Conservation (phyloP, 306 rosid species). For the Glycyrrhiza uralensis region DNA sequence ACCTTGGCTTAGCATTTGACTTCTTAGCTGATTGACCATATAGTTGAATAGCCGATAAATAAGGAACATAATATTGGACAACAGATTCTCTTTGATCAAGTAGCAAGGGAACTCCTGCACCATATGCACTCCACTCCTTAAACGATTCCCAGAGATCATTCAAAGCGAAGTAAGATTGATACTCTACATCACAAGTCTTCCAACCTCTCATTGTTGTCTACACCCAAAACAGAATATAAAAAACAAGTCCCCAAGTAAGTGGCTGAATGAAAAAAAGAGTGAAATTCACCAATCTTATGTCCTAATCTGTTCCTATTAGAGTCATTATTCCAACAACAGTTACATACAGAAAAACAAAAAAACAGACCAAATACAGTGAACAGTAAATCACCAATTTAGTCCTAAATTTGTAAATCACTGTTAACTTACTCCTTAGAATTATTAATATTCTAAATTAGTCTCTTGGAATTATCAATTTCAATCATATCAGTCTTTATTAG, state of each 20-base stretch:
- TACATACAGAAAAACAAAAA: not conserved
- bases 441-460: too few relatives aligned
- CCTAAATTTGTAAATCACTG: too few relatives aligned
- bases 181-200: slow-evolving; percentile 75
- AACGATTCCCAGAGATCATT: slow-evolving; percentile 90
- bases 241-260: slow-evolving; percentile 10
- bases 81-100: slow-evolving; percentile 72
- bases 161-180: slow-evolving; percentile 64
- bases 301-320: not conserved
- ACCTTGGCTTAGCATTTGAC: slow-evolving; percentile 60
- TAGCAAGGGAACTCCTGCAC: slow-evolving; percentile 85
- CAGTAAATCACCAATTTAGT: too few relatives aligned
- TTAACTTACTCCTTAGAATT: too few relatives aligned
- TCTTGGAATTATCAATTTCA: too few relatives aligned
- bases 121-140: slow-evolving; percentile 91
- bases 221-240: slow-evolving; percentile 28
- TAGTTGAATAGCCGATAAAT: slow-evolving; percentile 80
- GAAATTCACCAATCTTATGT: not conserved
- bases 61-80: slow-evolving; percentile 87
- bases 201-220: slow-evolving; percentile 82
- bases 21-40: slow-evolving; percentile 54
- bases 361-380: slow-evolving; percentile 1
- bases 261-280: not conserved
- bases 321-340: not conserved
- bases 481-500: too few relatives aligned